Percentiles rank a stretch among this genome's conserved stretches.
Conservation (phyloP, 371 early-diverging fungal species). For the Mucor racemosus region DNA sequence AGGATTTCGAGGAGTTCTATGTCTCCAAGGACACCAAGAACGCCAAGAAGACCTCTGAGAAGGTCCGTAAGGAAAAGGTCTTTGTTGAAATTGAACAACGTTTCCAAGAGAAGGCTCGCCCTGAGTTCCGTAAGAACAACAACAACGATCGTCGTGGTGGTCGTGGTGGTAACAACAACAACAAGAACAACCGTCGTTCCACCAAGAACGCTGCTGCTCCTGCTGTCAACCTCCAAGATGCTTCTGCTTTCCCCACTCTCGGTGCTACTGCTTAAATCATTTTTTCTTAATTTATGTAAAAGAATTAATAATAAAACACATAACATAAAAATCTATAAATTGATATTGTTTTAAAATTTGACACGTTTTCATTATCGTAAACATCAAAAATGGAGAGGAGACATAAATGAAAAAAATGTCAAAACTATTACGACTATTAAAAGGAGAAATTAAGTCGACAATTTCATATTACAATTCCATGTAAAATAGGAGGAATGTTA, state of each 20-base stretch:
- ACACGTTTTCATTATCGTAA: neutral
- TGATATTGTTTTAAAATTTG: neutral
- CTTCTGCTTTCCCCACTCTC: slow-evolving; percentile 78
- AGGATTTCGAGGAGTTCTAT: slow-evolving; percentile 67
- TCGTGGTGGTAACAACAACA: slow-evolving; percentile 34
- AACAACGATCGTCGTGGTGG: slow-evolving; percentile 35
- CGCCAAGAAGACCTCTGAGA: slow-evolving; percentile 32
- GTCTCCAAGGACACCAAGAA: slow-evolving; percentile 64
- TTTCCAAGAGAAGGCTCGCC: slow-evolving; percentile 53
- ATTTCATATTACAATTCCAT: neutral
- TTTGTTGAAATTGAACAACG: slow-evolving; percentile 57
- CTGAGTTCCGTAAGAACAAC: slow-evolving; percentile 42
- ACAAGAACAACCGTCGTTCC: slow-evolving; percentile 44
- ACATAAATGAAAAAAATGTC: neutral
- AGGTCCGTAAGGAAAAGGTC: slow-evolving; percentile 61
- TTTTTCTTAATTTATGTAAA: slow-evolving; percentile 1
- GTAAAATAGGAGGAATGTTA: neutral
- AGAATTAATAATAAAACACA: neutral
- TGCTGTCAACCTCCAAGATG: slow-evolving; percentile 74
- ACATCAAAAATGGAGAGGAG: neutral
- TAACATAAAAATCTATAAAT: neutral
- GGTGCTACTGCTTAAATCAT: slow-evolving; percentile 54
- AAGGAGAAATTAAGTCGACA: neutral
- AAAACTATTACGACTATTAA: neutral
- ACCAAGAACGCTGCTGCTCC: slow-evolving; percentile 46